Evolutionary conservation across 2,329 filamentous ascomycete species (phyloP).

Genomic region (Cladophialophora immunda): DNA sequence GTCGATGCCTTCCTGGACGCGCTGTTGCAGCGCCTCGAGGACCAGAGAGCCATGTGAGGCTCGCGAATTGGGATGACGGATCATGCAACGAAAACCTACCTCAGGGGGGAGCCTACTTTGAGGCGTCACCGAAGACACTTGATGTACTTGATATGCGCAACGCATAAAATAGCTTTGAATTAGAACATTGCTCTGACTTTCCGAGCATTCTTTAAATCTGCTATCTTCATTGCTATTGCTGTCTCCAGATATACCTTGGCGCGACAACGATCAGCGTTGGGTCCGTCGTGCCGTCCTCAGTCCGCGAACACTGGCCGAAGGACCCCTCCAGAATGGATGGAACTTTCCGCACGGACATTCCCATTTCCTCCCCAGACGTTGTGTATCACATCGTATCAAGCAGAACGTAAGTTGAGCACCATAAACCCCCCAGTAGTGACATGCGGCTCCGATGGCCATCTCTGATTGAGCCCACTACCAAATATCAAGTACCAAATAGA

Average conservation of each 20-base stretch:
- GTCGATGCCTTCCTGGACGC: neutral
- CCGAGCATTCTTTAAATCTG: neutral
- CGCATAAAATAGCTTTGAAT: conserved; percentile 7
- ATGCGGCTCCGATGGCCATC: neutral
- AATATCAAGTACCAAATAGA: conserved; percentile 9
- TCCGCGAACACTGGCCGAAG: neutral
- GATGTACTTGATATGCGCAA: conserved; percentile 8
- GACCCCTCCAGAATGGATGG: neutral
- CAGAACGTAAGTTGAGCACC: neutral
- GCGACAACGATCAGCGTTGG: neutral
- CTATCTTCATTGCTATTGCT: conserved; percentile 3
- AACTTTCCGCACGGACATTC: neutral
- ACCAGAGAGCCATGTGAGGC: neutral
- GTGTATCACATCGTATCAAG: neutral
- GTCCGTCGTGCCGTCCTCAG: neutral
- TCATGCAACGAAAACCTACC: neutral
- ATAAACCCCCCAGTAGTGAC: neutral
- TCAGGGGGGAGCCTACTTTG: neutral
- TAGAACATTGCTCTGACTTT: neutral
- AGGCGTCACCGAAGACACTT: neutral
- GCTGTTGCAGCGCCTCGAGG: conserved; percentile 1
- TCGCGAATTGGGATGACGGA: neutral
- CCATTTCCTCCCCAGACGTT: neutral
- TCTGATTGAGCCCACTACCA: neutral
- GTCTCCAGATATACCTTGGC: neutral